These are phyloP conservation scores for Xylaria hypoxylon DNA, from an alignment of 2,329 filamentous ascomycete genomes.

Conservation along the genomic window DNA sequence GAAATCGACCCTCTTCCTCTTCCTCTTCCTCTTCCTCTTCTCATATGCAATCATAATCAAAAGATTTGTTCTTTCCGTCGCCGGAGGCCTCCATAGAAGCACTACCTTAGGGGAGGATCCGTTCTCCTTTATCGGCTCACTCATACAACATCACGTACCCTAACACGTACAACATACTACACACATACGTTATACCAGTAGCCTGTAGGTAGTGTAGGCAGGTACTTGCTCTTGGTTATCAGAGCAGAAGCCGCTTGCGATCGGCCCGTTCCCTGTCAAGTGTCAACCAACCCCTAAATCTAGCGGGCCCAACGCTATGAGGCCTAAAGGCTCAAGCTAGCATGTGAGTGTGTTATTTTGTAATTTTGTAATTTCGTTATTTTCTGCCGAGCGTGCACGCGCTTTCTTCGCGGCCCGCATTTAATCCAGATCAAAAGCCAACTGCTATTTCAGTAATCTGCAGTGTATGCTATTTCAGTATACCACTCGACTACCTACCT, in stretches of 20 bases:
- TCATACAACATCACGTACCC: constrained; percentile 12
- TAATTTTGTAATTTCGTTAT: too few species aligned
- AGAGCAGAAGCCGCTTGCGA: constrained; percentile 38
- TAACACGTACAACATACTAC: constrained; percentile 1
- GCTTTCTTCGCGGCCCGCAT: constrained; percentile 20
- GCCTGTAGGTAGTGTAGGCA: background rate
- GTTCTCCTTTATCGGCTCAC: constrained; percentile 4
- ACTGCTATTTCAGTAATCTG: constrained; percentile 38
- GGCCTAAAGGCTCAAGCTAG: constrained; percentile 1
- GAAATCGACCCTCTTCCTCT: constrained; percentile 3
- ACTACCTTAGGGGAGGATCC: background rate
- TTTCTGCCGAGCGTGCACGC: constrained; percentile 26
- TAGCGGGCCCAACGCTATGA: constrained; percentile 24
- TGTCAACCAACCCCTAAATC: constrained; percentile 25
- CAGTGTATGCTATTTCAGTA: constrained; percentile 6
- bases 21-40: too few species aligned
- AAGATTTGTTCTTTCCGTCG: background rate
- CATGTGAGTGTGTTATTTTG: too few species aligned
- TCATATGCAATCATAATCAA: constrained; percentile 4
- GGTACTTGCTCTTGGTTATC: constrained; percentile 1
- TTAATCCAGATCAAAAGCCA: constrained; percentile 1
- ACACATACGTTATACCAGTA: constrained; percentile 7
- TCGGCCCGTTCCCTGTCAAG: constrained; percentile 38
- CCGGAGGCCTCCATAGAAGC: background rate
- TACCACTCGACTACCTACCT: constrained; percentile 3